Evolutionary conservation across 78 protist genomes (phyloP).

Genomic region (Corallochytrium limacisporum): DNA sequence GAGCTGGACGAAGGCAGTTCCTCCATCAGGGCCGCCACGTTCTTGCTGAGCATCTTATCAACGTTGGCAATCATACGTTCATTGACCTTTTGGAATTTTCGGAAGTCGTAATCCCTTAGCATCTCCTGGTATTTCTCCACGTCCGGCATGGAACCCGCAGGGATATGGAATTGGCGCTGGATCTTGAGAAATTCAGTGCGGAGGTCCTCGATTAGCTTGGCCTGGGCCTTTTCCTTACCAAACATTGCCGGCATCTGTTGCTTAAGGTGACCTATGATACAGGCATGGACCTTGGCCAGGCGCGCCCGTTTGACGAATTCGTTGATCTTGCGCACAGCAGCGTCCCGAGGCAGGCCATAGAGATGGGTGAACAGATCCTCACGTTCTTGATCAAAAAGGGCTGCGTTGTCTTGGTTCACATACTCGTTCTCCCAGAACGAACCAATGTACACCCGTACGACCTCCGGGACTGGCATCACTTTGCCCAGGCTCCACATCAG

Average conservation of each 20-base stretch:
- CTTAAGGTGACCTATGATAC: conserved; percentile 22
- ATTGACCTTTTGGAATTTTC: conserved; percentile 46
- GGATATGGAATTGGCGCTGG: neutral
- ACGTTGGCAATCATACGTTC: neutral
- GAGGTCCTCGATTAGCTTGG: conserved; percentile 34
- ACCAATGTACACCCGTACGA: conserved; percentile 70
- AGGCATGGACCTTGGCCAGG: conserved; percentile 44
- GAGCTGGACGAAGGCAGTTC: neutral
- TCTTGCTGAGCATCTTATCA: neutral
- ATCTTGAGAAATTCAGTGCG: conserved; percentile 33
- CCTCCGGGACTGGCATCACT: conserved; percentile 61
- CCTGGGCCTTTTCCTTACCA: conserved; percentile 51
- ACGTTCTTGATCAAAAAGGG: conserved; percentile 38
- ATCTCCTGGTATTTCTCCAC: conserved; percentile 15
- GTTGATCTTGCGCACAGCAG: conserved; percentile 50
- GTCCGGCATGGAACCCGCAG: conserved; percentile 62
- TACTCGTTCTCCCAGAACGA: conserved; percentile 73
- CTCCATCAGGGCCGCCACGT: neutral
- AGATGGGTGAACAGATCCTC: conserved; percentile 35
- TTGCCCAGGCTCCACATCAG: conserved; percentile 71
- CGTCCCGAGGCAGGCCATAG: conserved; percentile 29
- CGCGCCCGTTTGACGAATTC: conserved; percentile 70
- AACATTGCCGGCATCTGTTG: conserved; percentile 52
- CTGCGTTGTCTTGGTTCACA: conserved; percentile 15
- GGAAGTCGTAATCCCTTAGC: conserved; percentile 32